These are phyloP conservation scores for Fragaria ananassa DNA, from an alignment of 306 rosid species.

Conservation along the genomic window DNA sequence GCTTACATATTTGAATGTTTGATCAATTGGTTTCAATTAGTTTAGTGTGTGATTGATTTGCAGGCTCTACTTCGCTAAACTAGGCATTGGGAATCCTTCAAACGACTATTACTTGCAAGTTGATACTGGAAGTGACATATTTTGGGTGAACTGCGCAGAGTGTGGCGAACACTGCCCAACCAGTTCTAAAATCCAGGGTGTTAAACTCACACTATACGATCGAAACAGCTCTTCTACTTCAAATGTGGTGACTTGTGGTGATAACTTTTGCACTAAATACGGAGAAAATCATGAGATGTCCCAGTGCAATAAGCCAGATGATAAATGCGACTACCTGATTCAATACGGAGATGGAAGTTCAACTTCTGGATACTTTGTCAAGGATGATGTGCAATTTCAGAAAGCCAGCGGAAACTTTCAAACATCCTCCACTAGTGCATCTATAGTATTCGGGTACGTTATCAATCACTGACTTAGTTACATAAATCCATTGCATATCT, in stretches of 20 bases:
- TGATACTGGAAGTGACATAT: conserved; percentile 89
- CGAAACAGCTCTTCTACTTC: conserved; percentile 54
- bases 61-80: conserved; percentile 77
- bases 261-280: conserved; percentile 49
- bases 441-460: conserved; percentile 71
- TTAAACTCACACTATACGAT: conserved; percentile 61
- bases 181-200: conserved; percentile 65
- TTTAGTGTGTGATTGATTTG: not conserved
- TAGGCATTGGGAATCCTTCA: conserved; percentile 76
- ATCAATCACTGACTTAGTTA: not conserved
- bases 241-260: conserved; percentile 49
- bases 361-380: conserved; percentile 69
- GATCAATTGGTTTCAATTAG: not conserved
- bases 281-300: too few relatives aligned
- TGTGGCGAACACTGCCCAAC: conserved; percentile 62
- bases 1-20: too few relatives aligned
- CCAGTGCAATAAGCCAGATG: conserved; percentile 44
- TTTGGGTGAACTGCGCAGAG: conserved; percentile 83
- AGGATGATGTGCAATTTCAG: conserved; percentile 56
- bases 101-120: conserved; percentile 77
- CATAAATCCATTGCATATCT: not conserved
- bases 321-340: conserved; percentile 60
- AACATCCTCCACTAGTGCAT: conserved; percentile 38
- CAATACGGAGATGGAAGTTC: conserved; percentile 83
- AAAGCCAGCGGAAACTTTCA: conserved; percentile 44